Evolutionary conservation across 2,329 filamentous ascomycete genomes (phyloP).

Genomic region (Biscogniauxia sp.): DNA sequence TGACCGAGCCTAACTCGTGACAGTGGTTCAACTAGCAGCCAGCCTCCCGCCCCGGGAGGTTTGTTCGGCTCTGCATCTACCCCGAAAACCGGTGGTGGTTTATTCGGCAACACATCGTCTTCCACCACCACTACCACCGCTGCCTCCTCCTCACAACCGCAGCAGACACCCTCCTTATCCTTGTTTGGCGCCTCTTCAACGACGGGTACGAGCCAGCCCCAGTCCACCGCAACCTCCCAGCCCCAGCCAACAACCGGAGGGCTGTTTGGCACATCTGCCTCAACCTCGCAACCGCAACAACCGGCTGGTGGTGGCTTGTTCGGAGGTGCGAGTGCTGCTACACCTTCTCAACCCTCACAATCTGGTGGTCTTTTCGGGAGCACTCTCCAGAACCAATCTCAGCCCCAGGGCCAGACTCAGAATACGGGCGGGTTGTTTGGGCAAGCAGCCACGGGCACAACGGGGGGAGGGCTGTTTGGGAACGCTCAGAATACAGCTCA

Average conservation of each 20-base stretch:
- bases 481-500: conserved; percentile 13
- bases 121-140: conserved; percentile 18
- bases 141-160: conserved; percentile 24
- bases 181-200: conserved; percentile 31
- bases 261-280: conserved; percentile 32
- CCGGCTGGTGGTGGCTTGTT: conserved; percentile 18
- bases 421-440: conserved; percentile 30
- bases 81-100: conserved; percentile 27
- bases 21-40: conserved; percentile 31
- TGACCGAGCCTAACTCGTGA: conserved; percentile 7
- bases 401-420: conserved; percentile 18
- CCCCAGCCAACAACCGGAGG: conserved; percentile 27
- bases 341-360: conserved; percentile 6
- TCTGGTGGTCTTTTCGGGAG: conserved; percentile 23
- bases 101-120: conserved; percentile 31
- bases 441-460: not conserved
- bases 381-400: conserved; percentile 15
- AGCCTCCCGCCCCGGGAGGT: conserved; percentile 33
- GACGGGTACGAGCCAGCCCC: conserved; percentile 18
- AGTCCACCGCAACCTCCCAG: conserved; percentile 22
- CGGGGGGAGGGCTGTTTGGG: conserved; percentile 20
- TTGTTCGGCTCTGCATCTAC: conserved; percentile 29
- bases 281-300: conserved; percentile 26
- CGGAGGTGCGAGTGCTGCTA: conserved; percentile 4
- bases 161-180: conserved; percentile 23